Conservation (phyloP, 2,329 filamentous ascomycete species). For the Xylariaceae sp. region DNA sequence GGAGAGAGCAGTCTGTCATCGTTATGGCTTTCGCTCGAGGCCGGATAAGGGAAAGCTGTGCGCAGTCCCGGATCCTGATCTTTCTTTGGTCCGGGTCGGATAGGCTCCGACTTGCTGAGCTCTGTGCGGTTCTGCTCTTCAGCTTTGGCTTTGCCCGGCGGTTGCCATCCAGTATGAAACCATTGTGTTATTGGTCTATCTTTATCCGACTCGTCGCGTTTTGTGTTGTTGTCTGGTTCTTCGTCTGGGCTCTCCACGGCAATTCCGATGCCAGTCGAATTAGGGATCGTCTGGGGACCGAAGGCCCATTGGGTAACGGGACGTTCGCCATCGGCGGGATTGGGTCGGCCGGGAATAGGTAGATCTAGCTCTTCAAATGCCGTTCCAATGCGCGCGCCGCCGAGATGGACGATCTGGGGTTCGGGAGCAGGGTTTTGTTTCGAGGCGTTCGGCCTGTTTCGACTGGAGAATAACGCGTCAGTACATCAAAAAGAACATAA, state of each 20-base stretch:
- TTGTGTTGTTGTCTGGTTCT: background rate
- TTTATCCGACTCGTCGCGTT: background rate
- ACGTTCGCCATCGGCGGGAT: conserved; percentile 7
- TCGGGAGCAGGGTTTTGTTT: conserved; percentile 10
- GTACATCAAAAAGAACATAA: background rate
- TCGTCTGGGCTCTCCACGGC: conserved; percentile 8
- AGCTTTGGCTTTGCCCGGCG: conserved; percentile 4
- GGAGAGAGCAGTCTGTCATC: conserved; percentile 11
- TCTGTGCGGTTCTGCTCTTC: conserved; percentile 2
- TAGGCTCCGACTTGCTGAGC: too few species aligned
- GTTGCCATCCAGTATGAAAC: conserved; percentile 10
- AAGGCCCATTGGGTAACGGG: conserved; percentile 18
- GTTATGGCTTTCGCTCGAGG: background rate
- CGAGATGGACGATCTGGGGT: conserved; percentile 23
- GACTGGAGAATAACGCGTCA: conserved; percentile 5
- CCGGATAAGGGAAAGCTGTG: conserved; percentile 6
- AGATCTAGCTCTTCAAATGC: conserved; percentile 12
- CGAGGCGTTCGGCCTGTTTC: conserved; percentile 13
- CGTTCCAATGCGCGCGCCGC: conserved; percentile 19
- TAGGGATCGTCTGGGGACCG: conserved; percentile 13
- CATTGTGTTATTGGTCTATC: conserved; percentile 18
- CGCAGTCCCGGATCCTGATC: background rate
- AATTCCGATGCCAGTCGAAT: conserved; percentile 14
- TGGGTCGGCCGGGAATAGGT: conserved; percentile 13
- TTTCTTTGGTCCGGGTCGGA: too few species aligned